These are phyloP conservation scores for Fraxinus xanthoxyloides DNA, from an alignment of 305 asterid species.

Conservation along the genomic window DNA sequence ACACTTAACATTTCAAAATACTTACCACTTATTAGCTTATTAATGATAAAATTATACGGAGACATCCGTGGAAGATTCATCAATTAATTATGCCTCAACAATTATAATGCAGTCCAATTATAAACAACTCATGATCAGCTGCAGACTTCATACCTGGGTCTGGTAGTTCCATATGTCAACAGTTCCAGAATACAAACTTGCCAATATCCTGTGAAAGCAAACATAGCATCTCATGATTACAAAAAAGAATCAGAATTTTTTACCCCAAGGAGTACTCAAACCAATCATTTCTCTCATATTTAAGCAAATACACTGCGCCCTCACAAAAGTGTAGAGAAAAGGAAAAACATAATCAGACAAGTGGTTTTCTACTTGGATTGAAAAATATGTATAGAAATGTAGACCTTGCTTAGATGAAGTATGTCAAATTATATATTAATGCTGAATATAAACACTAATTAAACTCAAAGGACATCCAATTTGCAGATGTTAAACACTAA, in stretches of 20 bases:
- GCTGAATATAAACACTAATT: not conserved
- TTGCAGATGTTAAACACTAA: constrained; percentile 7
- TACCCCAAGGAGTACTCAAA: not conserved
- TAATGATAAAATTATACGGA: not conserved
- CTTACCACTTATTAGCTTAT: not conserved
- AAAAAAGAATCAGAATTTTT: not conserved
- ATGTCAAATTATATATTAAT: not conserved
- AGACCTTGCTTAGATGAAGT: not conserved
- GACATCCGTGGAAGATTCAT: not conserved
- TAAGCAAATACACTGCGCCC: constrained; percentile 16
- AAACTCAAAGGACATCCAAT: not conserved
- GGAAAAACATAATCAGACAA: constrained; percentile 9
- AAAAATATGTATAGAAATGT: not conserved
- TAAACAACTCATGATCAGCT: constrained; percentile 7
- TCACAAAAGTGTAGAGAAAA: not conserved
- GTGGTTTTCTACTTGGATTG: not conserved
- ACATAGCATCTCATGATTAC: constrained; percentile 21
- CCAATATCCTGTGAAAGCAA: constrained; percentile 52
- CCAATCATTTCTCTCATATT: not conserved
- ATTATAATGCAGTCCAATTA: constrained; percentile 1
- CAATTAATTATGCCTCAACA: not conserved
- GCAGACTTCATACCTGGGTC: constrained; percentile 49
- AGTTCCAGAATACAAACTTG: constrained; percentile 71
- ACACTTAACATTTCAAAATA: not conserved
- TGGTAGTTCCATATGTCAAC: constrained; percentile 70